Conservation (phyloP, 2,329 filamentous ascomycete species). For the Botryotinia convoluta region DNA sequence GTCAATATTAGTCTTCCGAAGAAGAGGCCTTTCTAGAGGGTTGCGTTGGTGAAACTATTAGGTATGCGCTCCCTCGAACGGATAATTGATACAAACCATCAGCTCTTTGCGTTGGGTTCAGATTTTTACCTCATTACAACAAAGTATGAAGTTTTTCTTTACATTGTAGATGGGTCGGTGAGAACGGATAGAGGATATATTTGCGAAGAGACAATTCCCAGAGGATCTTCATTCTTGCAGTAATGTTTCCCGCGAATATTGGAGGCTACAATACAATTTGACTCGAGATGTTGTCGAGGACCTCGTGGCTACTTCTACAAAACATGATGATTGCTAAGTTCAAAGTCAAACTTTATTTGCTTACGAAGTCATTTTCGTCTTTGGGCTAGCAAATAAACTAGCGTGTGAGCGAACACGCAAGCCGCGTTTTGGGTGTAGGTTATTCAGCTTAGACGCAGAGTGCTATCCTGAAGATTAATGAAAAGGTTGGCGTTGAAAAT, state of each 20-base stretch:
- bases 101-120: neutral
- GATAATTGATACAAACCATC: neutral
- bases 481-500: neutral
- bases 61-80: neutral
- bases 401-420: neutral
- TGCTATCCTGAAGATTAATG: neutral
- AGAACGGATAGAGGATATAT: neutral
- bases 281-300: neutral
- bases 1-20: neutral
- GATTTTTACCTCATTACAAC: neutral
- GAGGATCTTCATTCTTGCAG: neutral
- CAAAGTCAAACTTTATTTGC: neutral
- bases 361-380: neutral
- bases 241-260: neutral
- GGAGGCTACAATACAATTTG: neutral
- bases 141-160: neutral
- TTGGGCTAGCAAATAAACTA: neutral
- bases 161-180: neutral
- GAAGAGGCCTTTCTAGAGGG: too few species aligned
- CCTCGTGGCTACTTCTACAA: accelerated
- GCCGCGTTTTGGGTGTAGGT: neutral
- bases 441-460: neutral
- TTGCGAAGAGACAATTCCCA: neutral
- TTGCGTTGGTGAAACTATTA: neutral
- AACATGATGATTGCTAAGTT: neutral